Evolutionary conservation across 441 rosid species (phyloP), one percentile per base, ranked within the genome.

Genomic region (Eruca vesicaria): DNA sequence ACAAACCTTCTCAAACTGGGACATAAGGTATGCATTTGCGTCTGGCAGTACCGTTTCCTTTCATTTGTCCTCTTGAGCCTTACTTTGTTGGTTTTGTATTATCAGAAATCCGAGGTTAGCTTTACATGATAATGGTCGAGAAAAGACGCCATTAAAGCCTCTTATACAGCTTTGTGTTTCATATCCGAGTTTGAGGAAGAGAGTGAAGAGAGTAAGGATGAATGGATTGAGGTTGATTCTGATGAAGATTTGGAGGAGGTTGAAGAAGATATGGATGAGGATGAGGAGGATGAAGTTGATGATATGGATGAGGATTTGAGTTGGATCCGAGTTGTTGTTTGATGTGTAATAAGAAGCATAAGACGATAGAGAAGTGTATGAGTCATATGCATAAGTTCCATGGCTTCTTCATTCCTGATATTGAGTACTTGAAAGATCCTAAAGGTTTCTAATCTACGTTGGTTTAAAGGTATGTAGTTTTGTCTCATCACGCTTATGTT

Each of bases 321-420:
- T 66, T 96, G 75, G 93, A 96, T 68, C 96, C 98, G n/a, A 73
- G 88, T 23, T 83, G 93, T 66, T 93, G 98, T 89, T 88, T 93
- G 77, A 90, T 96, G 96, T 96, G 99, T 68, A 98, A 96, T 75
- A 80, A 35, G 4, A 76, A 84, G 68, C 95, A 91, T 71, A 76
- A 78, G 67, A 84, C 82, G 62, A 79, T 93, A 1, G 99, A 93
- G 67, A 86, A 74, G 20, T 96, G 99, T 72, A 93, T 96, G 91
- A 91, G 89, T 84, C 98, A 93, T 82, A 93, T 93, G 99, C 99
- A 96, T 79, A 91, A 85, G 85, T 77, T 77, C 4, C 99, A 96
- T 80, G 98, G 99, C 2, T 96, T 96, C 79, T 91, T 89, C 78
- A 87, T 96, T 78, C 99, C 99, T 9, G 99, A 96, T 76, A 85